Evolutionary conservation across 208 protist species (phyloP).

Genomic region (Strigomonas oncopelti): DNA sequence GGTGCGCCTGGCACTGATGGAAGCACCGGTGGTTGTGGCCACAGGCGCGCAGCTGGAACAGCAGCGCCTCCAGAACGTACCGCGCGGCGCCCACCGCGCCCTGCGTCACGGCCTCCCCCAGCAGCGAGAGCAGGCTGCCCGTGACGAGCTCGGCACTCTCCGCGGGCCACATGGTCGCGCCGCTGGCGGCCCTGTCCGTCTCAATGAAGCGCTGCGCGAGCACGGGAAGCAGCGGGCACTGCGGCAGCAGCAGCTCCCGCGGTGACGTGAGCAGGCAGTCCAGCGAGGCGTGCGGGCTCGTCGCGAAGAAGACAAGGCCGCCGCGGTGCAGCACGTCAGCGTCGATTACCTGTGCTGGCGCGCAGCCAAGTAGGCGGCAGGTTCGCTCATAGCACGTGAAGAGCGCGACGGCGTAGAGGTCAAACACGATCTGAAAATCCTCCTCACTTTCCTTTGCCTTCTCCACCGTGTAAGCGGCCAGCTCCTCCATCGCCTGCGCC

Average conservation of each 20-base stretch:
- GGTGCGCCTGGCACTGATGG: not conserved
- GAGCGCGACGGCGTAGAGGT: slow-evolving; percentile 40
- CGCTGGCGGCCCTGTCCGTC: not conserved
- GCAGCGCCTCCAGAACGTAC: slow-evolving; percentile 12
- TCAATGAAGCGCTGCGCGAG: slow-evolving; percentile 20
- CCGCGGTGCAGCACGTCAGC: slow-evolving; percentile 8
- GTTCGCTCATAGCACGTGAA: slow-evolving; percentile 71
- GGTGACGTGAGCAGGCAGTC: slow-evolving; percentile 13
- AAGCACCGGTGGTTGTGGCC: not conserved
- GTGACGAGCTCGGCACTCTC: slow-evolving; percentile 6
- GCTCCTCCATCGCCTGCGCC: not conserved
- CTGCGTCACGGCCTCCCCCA: slow-evolving; percentile 6
- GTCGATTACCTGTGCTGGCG: slow-evolving; percentile 5
- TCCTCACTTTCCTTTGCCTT: slow-evolving; percentile 23
- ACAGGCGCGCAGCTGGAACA: not conserved
- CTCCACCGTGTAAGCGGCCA: slow-evolving; percentile 30
- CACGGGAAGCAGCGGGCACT: slow-evolving; percentile 28
- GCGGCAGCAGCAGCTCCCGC: slow-evolving; percentile 10
- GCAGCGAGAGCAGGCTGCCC: slow-evolving; percentile 14
- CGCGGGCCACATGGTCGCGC: not conserved
- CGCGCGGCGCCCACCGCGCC: not conserved
- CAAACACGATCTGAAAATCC: slow-evolving; percentile 46
- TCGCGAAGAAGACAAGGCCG: slow-evolving; percentile 12
- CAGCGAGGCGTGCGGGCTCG: slow-evolving; percentile 3
- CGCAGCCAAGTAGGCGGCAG: slow-evolving; percentile 27